phyloP scores from a whole-genome alignment of 495 filamentous ascomycete genomes.

The Paragyromitra xinjiangensis region DNA sequence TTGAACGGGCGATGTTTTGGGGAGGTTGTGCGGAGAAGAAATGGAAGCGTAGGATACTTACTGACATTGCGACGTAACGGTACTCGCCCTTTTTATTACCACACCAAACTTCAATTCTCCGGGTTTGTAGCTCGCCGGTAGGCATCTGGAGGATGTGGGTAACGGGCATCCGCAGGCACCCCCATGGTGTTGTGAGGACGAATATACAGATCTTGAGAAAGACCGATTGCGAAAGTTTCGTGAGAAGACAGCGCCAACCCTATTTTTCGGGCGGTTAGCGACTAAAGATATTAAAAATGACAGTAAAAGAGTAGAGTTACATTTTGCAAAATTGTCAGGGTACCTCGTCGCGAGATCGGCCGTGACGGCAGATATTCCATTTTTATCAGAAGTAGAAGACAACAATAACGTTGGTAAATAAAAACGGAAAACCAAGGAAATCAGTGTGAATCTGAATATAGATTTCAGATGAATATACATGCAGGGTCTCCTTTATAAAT shows the following conservation, averaged over 20 bases:
- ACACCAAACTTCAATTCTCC: conserved; percentile 27
- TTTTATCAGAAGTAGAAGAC: background rate
- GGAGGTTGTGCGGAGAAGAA: no score
- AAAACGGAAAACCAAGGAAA: background rate
- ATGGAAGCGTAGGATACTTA: conserved; percentile 6
- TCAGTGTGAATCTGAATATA: background rate
- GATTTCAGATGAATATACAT: background rate
- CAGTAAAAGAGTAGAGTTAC: background rate
- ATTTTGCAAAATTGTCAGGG: background rate
- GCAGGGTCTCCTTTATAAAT: conserved; percentile 14
- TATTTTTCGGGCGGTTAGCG: conserved; percentile 9
- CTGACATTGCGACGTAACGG: conserved; percentile 33
- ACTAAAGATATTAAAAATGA: background rate
- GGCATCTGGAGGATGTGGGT: conserved; percentile 18
- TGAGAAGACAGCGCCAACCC: conserved; percentile 13
- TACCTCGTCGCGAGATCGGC: background rate
- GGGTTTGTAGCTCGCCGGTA: background rate
- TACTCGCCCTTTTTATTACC: conserved; percentile 36
- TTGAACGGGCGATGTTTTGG: no score
- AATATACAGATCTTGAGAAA: conserved; percentile 1
- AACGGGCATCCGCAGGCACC: conserved; percentile 29
- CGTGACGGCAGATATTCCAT: conserved; percentile 1
- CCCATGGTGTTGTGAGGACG: conserved; percentile 29
- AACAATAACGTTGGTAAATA: background rate
- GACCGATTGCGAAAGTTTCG: background rate